Evolutionary conservation across 495 filamentous ascomycete species (phyloP), one percentile per base, ranked within the genome.

Genomic region (Coniosporium apollinis): DNA sequence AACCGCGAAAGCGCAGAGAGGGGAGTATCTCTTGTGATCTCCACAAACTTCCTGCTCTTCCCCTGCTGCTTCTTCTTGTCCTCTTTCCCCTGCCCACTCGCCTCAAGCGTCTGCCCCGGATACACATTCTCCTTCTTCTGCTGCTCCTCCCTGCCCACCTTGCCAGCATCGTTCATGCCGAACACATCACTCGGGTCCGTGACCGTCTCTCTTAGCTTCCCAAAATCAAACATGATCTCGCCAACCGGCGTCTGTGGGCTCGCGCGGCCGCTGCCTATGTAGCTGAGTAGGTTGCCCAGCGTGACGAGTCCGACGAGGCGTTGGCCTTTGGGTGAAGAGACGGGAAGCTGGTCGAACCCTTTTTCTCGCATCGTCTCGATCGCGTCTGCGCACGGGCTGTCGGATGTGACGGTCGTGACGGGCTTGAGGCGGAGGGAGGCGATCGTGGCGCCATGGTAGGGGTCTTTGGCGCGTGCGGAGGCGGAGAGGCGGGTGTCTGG

Each of bases 311-410:
- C 89, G 14, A 89, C 82, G 13, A 97, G 74, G 36, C 66, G 64
- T 37, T 65, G 70, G 10, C 67, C 60, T 6, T 72, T 67, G 5
- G 74, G 59, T 8, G 76, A 66, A 3, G 92, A 73, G 4, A 97
- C 86, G 15, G 89, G 89, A 19, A 97, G 73, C 56, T 97, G 89
- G 45, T 97, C 89, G 52, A 93, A 97, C 22, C 83, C 79, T 56
- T 82, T 87, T 39, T 96, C 91, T 35, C 87, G 77, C 89, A 97
- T 96, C 34, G 79, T 82, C 57, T 96, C 91, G 37, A 94, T 81
- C 28, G 89, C 89, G 33, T 82, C 79, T 43, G 81, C 64, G 54
- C 83, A 89, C 7, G 70, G 49, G 8, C 70, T 72, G 33, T 62
- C 63, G 15, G 76, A 64, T 11, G 71, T 60, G 38, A 96, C 71